Conservation (phyloP, 176 grass and related monocot species). For the Cenchrus purpureus region DNA sequence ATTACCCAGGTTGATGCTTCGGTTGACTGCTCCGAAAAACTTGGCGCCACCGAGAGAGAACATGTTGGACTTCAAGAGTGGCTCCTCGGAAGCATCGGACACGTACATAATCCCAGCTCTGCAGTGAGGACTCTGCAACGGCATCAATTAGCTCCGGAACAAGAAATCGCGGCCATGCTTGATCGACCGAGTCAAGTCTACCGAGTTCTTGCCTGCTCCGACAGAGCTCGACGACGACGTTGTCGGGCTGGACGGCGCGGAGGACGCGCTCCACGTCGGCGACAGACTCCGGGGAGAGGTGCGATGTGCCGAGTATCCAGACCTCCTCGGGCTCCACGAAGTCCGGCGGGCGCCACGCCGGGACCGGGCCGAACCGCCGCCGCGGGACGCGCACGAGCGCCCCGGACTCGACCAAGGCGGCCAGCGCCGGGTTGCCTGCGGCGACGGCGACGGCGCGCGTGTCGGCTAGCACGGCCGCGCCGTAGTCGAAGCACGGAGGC, state of each 20-base stretch:
- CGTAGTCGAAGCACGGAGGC: constrained; percentile 84
- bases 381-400: constrained; percentile 75
- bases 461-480: constrained; percentile 61
- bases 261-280: constrained; percentile 74
- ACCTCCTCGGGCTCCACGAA: constrained; percentile 86
- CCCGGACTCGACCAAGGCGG: constrained; percentile 73
- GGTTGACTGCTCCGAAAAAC: constrained; percentile 77
- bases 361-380: constrained; percentile 80
- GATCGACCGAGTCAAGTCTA: background rate
- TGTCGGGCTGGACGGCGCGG: constrained; percentile 68
- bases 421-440: constrained; percentile 54
- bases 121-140: constrained; percentile 69
- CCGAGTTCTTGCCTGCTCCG: constrained; percentile 74
- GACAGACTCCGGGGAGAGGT: constrained; percentile 73
- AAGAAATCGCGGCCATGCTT: background rate
- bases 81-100: constrained; percentile 47
- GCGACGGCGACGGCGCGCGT: constrained; percentile 53
- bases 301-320: constrained; percentile 86
- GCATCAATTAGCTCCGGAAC: constrained; percentile 43
- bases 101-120: constrained; percentile 98
- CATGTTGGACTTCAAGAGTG: constrained; percentile 79
- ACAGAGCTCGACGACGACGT: constrained; percentile 96
- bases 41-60: constrained; percentile 78
- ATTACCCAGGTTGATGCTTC: constrained; percentile 87
- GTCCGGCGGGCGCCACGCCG: constrained; percentile 71